Base-by-base conservation (phyloP, 208 protist genomes). In the Acanthamoeba pearcei region DNA sequence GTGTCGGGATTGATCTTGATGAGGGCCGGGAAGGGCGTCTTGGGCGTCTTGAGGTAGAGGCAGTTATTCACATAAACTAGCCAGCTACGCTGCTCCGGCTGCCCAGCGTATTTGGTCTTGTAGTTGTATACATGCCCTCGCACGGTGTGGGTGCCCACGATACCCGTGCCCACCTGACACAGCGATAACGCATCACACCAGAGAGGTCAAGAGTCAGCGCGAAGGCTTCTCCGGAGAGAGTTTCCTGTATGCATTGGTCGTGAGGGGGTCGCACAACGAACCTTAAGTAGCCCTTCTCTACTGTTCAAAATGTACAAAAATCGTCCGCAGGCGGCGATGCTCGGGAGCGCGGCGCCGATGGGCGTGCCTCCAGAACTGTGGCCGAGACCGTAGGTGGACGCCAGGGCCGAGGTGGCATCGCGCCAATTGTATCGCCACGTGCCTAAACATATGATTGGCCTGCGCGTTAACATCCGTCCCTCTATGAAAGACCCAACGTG, bases 371-470 rank as follows among this genome's bases (percentile, higher is more conserved):
- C 66, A 38, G 29, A 42, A 24, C 66, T 74, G 12, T 74, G 66
- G 29, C 66, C 35, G 22, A 29, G 27, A 19, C 66, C 22, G 66
- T 24, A 74, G 9, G 66, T 5, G 9, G 29, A 38, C 9, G 29
- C 29, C 66, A 74, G 29, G 29, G 64, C 27, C 8, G 27, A 74
- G 29, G 12, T 42, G 74, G 42, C 38, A 53, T 82, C 74, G 74
- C 74, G 74, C 74, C 74, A 82, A n/a, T 82, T 82, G 74, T 82
- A 82, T 9, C 74, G 74, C 74, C 74, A 82, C 74, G n/a, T 53
- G 22, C 74, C 74, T 82, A 19, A 6, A 64, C 32, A 35, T 42
- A 64, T 64, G 19, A 27, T 64, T 9, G 29, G 29, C 66, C 27
- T 38, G 5, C 13, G 19, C 38, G 38, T 60, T 22, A 60, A 22